Evolutionary conservation across 805 yeast genomes (phyloP), one percentile per base, ranked within the genome.

Genomic region (Nakazawaea ernobii): DNA sequence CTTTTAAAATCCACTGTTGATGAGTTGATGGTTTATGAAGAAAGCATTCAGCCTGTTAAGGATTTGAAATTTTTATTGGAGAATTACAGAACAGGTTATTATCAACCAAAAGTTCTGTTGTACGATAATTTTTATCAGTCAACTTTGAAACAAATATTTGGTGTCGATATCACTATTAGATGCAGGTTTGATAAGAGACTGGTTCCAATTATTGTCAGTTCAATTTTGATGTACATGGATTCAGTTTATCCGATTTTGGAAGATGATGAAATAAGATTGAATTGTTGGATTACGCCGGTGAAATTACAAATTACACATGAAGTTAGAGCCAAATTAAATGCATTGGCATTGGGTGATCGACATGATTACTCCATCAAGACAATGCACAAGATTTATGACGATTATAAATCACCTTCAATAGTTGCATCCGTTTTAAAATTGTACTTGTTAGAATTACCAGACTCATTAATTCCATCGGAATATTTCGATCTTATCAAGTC

Each of bases 91-190:
- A 84, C 92, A 0, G 96, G 96, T 0, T 70, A 74, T 37, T 88
- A 85, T 63, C 69, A 76, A 42, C 96, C 96, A 13, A 76, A 73
- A 43, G 91, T 84, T 8, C 70, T 77, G 0, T 71, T 85, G 13
- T 88, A 87, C 62, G 95, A 87, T 59, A 86, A 86, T 61, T 88
- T 87, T 66, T 86, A 86, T 62, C 79, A 82, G 52, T 75, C 86
- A 6, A 78, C 80, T 40, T 69, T 66, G 39, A 74, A 81, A 39
- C 92, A 86, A 60, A 82, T 83, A 8, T 88, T 88, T 66, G 96
- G 96, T 10, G 84, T 86, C 41, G 91, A 83, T 52, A 64, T 88
- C 42, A 85, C 81, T 48, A 75, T 82, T 24, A 76, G 87, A 45
- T 78, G 90, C 45, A 72, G 91, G 38, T 71, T 80, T 45, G 96